These are phyloP conservation scores for Trichoderma arundinaceum DNA, from an alignment of 2,329 filamentous ascomycete genomes.

Conservation along the genomic window DNA sequence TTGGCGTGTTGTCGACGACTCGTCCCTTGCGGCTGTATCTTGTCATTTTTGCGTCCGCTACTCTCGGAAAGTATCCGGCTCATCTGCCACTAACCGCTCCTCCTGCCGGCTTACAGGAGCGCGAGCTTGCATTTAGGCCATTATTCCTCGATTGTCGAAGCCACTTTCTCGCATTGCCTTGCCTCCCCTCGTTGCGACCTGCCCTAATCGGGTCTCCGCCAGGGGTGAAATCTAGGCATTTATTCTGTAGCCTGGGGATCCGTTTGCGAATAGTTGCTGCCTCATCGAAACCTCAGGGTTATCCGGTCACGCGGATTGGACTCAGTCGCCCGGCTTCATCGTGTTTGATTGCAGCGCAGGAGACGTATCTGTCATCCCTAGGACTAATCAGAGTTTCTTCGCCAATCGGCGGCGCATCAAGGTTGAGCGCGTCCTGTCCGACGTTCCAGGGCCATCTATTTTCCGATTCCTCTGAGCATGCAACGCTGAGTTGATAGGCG, in stretches of 20 bases:
- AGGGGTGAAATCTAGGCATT: conserved; percentile 10
- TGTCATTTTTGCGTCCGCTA: not conserved
- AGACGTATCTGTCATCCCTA: not conserved
- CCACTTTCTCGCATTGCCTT: conserved; percentile 7
- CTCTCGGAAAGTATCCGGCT: conserved; percentile 10
- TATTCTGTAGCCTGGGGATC: not conserved
- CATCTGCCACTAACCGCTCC: conserved; percentile 4
- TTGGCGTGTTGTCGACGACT: not conserved
- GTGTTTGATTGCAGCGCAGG: conserved; percentile 1
- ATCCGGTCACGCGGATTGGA: conserved; percentile 8
- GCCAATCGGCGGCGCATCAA: not conserved
- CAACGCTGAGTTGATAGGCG: conserved; percentile 15
- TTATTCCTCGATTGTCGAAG: conserved; percentile 5
- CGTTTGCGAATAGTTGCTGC: conserved; percentile 8
- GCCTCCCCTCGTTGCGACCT: conserved; percentile 19
- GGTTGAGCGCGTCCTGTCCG: not conserved
- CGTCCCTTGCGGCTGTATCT: not conserved
- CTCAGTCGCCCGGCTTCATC: not conserved
- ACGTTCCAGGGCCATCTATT: conserved; percentile 1
- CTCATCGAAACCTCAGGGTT: conserved; percentile 1
- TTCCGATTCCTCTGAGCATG: conserved; percentile 21
- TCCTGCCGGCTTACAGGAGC: conserved; percentile 9
- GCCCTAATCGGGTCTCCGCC: conserved; percentile 22
- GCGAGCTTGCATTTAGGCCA: conserved; percentile 12
- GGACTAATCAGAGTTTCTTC: conserved; percentile 9